A percentile compares a stretch with the other conserved stretches of the same genome.
Evolutionary conservation across 1,284 basidiomycete genomes (phyloP).

Genomic region (Cryptococcus sp.): DNA sequence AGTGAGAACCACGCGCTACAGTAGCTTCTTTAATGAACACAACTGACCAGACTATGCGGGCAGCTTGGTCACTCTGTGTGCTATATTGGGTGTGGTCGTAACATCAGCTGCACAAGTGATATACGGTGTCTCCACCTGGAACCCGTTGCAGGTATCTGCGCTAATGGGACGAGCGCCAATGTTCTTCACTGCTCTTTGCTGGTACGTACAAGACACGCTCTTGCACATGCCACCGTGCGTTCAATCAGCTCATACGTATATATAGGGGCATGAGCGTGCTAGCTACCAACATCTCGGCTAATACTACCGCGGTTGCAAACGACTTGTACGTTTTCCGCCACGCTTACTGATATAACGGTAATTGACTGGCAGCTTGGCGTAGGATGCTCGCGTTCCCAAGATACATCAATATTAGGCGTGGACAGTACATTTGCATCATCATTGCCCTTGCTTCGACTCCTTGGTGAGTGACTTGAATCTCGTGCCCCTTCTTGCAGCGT

Average conservation of each 20-base stretch:
- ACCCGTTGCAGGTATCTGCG: slow-evolving; percentile 6
- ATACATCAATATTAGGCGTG: slow-evolving; percentile 18
- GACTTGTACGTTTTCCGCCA: neutral
- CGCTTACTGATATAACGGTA: too few relatives aligned
- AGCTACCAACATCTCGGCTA: slow-evolving; percentile 9
- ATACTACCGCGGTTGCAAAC: slow-evolving; percentile 8
- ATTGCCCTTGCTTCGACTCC: slow-evolving; percentile 17
- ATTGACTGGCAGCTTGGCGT: too few relatives aligned
- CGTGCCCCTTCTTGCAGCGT: too few relatives aligned
- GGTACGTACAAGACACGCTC: too few relatives aligned
- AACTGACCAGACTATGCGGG: too few relatives aligned
- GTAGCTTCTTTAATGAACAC: too few relatives aligned
- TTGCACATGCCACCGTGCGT: too few relatives aligned
- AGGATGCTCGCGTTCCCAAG: slow-evolving; percentile 9
- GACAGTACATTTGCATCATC: slow-evolving; percentile 18
- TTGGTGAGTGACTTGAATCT: slow-evolving; percentile 6
- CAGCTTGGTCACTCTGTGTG: neutral
- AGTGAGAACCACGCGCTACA: too few relatives aligned
- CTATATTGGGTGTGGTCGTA: slow-evolving; percentile 3
- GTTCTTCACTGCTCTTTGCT: slow-evolving; percentile 8
- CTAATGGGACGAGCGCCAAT: slow-evolving; percentile 5
- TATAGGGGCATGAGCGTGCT: slow-evolving; percentile 1
- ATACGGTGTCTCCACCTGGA: slow-evolving; percentile 8
- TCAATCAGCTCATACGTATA: too few relatives aligned
- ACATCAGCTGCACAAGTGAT: slow-evolving; percentile 6